These are phyloP conservation scores for Leptosphaerulina australis DNA, from an alignment of 2,329 filamentous ascomycete genomes.

Conservation along the genomic window DNA sequence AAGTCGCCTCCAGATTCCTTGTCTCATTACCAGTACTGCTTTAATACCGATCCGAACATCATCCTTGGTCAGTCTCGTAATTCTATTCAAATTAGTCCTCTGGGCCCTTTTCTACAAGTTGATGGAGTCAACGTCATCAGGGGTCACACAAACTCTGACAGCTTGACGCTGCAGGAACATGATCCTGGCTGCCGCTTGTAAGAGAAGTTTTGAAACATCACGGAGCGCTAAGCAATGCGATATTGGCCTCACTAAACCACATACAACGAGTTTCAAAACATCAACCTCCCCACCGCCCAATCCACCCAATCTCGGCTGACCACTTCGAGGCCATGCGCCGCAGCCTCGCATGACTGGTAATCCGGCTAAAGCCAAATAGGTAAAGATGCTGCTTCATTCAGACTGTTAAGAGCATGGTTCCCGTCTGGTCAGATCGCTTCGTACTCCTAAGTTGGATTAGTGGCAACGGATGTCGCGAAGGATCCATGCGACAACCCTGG, in stretches of 20 bases:
- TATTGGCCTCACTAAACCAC: constrained; percentile 23
- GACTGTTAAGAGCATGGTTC: constrained; percentile 21
- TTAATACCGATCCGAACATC: too few species aligned
- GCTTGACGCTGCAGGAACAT: constrained; percentile 15
- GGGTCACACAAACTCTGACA: not conserved
- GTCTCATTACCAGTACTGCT: too few species aligned
- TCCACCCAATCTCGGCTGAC: constrained; percentile 30
- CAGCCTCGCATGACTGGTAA: constrained; percentile 23
- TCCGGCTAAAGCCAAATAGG: constrained; percentile 13
- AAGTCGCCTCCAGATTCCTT: not conserved
- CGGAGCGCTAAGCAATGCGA: constrained; percentile 22
- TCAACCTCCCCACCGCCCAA: constrained; percentile 26
- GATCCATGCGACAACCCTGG: constrained; percentile 28
- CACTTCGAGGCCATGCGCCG: constrained; percentile 14
- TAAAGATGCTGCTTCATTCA: constrained; percentile 22
- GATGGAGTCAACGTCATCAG: constrained; percentile 7
- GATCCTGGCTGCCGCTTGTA: constrained; percentile 24
- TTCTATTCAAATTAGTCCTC: too few species aligned
- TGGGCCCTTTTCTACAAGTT: too few species aligned
- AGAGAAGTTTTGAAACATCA: constrained; percentile 33
- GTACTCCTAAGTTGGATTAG: constrained; percentile 12
- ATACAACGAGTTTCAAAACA: constrained; percentile 31
- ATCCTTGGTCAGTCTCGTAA: too few species aligned
- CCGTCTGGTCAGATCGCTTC: constrained; percentile 20
- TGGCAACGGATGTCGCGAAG: constrained; percentile 25